Evolutionary conservation across 306 rosid genomes (phyloP), one percentile per base, ranked within the genome.

Genomic region (Abrus precatorius): DNA sequence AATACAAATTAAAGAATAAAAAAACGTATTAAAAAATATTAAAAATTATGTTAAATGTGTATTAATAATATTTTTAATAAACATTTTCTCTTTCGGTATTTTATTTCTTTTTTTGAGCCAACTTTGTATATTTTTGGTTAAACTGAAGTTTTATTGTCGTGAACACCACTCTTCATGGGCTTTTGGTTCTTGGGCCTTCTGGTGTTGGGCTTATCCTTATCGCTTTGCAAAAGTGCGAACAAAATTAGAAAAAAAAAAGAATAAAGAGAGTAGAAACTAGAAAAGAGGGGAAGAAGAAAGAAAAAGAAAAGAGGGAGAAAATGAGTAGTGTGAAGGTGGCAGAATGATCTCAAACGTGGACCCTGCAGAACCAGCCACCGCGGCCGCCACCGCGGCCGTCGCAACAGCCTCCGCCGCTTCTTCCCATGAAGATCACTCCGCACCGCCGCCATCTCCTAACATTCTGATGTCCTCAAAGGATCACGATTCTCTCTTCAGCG

Each of bases 401-500:
- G 67, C 1, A 60, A 29, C 11, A 4, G 32, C 61, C 30, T 0
- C 69, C 61, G 40, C 62, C 9, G 33, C 20, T 0, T 72, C 76
- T 61, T 54, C 80, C 59, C 14, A 40, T 41, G 76, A 85, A 14
- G 76, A n/a, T 56, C 57, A 59, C 55, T 61, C 62, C 33, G 49
- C 87, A n/a, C 85, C 84, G 50, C 69, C 84, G 29, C 75, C 85
- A 7, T 49, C 84, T 0, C 76, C 79, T 1, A 80, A 80, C 72
- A 65, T 82, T 66, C 75, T 91, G 83, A 90, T 91, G 88, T 69
- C 90, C 40, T 89, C 87, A 2, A 91, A 61, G 74, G 91, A 93
- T 77, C 86, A 88, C 45, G 85, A 88, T 78, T 78, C 90, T 62
- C 87, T 91, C 72, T 85, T 84, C 80, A 93, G 93, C 82, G 97